Evolutionary conservation across 2,329 filamentous ascomycete species (phyloP).

Genomic region (Phaeosphaeriaceae sp.): DNA sequence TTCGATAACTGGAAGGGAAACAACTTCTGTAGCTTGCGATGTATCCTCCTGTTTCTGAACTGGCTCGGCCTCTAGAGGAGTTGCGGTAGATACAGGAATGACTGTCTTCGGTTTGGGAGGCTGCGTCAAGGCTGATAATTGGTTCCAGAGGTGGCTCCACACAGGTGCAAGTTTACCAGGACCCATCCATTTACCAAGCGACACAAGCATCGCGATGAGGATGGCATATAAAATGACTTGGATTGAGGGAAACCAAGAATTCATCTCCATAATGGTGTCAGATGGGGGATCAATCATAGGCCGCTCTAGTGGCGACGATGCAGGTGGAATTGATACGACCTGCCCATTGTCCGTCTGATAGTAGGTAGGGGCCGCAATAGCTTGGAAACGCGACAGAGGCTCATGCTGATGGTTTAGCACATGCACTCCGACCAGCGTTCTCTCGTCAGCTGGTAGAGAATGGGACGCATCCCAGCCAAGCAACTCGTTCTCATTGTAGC

Average conservation of each 20-base stretch:
- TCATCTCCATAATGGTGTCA: slow-evolving; percentile 18
- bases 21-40: slow-evolving; percentile 8
- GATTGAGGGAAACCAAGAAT: slow-evolving; percentile 1
- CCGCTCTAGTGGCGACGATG: slow-evolving; percentile 25
- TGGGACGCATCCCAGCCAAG: slow-evolving; percentile 36
- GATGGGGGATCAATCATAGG: slow-evolving; percentile 30
- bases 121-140: slow-evolving; percentile 14
- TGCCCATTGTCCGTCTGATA: slow-evolving; percentile 26
- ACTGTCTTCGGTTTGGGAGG: slow-evolving; percentile 14
- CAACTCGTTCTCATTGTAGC: slow-evolving; percentile 53
- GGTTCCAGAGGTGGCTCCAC: slow-evolving; percentile 18
- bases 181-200: slow-evolving; percentile 5
- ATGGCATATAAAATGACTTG: slow-evolving; percentile 1
- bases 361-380: slow-evolving; percentile 36
- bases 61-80: slow-evolving; percentile 6
- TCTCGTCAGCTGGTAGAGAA: slow-evolving; percentile 35
- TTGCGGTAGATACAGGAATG: slow-evolving; percentile 11
- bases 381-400: slow-evolving; percentile 24
- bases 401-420: slow-evolving; percentile 38
- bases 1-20: no score
- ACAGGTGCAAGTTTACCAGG: slow-evolving; percentile 17
- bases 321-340: slow-evolving; percentile 28
- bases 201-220: slow-evolving; percentile 15
- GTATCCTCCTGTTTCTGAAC: slow-evolving; percentile 6
- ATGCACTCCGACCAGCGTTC: slow-evolving; percentile 50